A percentile compares a stretch with the other conserved stretches of the same genome.
Evolutionary conservation across 768 basidiomycete genomes (phyloP).

Genomic region (Tricholoma sp.): DNA sequence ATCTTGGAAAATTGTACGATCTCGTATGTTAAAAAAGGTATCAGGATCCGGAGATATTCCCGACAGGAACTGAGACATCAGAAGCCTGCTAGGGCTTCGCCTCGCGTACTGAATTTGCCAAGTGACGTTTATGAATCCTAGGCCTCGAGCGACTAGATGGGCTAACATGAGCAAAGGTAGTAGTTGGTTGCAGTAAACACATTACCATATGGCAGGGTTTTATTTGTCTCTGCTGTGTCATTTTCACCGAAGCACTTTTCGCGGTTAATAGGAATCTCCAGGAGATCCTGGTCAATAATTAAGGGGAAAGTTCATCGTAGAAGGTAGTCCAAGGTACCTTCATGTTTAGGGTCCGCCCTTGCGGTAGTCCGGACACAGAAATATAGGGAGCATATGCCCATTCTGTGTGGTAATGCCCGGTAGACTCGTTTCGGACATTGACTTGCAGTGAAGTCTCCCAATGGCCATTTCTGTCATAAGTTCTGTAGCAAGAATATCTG

Average conservation of each 20-base stretch:
- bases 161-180: background rate
- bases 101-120: slow-evolving; percentile 30
- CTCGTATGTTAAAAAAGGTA: slow-evolving; percentile 14
- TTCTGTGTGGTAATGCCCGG: slow-evolving; percentile 2
- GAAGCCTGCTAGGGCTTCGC: slow-evolving; percentile 16
- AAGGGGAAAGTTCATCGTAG: background rate
- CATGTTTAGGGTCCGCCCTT: slow-evolving; percentile 17
- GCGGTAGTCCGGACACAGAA: slow-evolving; percentile 9
- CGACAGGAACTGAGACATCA: slow-evolving; percentile 12
- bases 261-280: slow-evolving; percentile 26
- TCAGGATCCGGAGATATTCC: slow-evolving; percentile 8
- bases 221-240: background rate
- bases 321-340: slow-evolving; percentile 13
- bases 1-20: slow-evolving; percentile 16
- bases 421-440: slow-evolving; percentile 1
- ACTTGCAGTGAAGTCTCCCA: slow-evolving; percentile 12
- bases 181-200: background rate
- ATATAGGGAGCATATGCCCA: slow-evolving; percentile 17
- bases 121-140: slow-evolving; percentile 23
- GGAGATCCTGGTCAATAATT: slow-evolving; percentile 20
- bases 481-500: slow-evolving; percentile 20
- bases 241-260: slow-evolving; percentile 16
- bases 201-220: background rate
- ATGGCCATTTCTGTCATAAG: slow-evolving; percentile 21
- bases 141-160: slow-evolving; percentile 7